Evolutionary conservation across 164 flowering plant genomes (phyloP), one percentile per base, ranked within the genome.

Genomic region (Vitis cinerea): DNA sequence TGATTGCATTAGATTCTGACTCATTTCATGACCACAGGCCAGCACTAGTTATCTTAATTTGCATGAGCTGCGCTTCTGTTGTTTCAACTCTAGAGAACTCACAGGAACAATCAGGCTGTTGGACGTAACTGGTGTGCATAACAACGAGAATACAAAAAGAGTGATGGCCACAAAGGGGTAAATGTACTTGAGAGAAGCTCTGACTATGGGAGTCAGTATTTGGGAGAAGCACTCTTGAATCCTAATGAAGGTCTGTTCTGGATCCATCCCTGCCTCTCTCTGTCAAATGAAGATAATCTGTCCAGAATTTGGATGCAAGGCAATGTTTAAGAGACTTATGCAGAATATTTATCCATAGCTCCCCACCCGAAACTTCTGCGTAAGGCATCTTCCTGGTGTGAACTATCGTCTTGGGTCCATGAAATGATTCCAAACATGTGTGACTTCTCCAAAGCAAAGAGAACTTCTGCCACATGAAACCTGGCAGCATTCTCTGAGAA

Each of bases 101-200:
- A 75, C 93, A 88, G 50, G 98, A 94, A 77, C 98, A 94, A 47
- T 97, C 98, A 81, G 97, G 98, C 97, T 91, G 99, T 44, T 91
- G 97, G 15, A 94, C 99, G 67, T 86, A 94, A 72, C 92, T 94
- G 73, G 95, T 93, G 83, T 94, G 99, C 99, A 94, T 87, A 30
- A 94, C 94, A 58, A 94, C 97, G 66, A 90, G 85, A 50, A 90
- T 82, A 66, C 82, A 82, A 75, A 90, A 94, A 88, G 75, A 58
- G 89, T 81, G 70, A 94, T 65, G 72, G 97, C 99, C 9, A 85
- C 56, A 65, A 84, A 78, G 47, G 90, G 84, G 67, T 80, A 88
- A 0, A 88, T 59, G 64, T 90, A 90, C 81, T 92, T 97, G 57
- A 94, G 83, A 69, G 85, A 82, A 51, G 85, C 85, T 75, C 97